Percentiles rank a stretch among this genome's conserved stretches.
These are phyloP conservation scores for Mortierella alpina DNA, from an alignment of 192 early-diverging fungal species.

Conservation along the genomic window DNA sequence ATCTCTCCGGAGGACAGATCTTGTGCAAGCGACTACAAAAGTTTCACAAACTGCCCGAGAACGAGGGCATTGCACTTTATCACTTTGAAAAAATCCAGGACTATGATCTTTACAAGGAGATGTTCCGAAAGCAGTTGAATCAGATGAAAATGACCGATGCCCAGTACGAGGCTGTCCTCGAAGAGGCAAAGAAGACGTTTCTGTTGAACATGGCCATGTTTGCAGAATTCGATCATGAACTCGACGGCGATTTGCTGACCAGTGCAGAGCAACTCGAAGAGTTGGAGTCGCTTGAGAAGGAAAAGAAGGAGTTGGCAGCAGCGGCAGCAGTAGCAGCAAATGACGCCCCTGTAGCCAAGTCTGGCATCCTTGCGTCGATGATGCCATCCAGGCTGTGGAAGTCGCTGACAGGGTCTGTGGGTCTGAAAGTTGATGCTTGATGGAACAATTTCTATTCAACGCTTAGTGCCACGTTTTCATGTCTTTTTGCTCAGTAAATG, in stretches of 20 bases:
- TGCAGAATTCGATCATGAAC: constrained; percentile 33
- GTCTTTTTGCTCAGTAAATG: not conserved
- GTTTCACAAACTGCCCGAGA: constrained; percentile 44
- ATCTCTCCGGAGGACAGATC: constrained; percentile 66
- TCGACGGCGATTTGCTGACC: constrained; percentile 19
- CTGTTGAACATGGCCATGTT: constrained; percentile 36
- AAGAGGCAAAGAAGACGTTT: constrained; percentile 27
- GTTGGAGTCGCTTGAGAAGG: not conserved
- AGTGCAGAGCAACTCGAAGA: constrained; percentile 13
- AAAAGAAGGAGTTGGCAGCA: constrained; percentile 12
- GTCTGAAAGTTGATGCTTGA: no score
- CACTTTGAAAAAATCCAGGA: constrained; percentile 59
- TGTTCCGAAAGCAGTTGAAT: constrained; percentile 62
- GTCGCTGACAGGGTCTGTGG: constrained; percentile 2
- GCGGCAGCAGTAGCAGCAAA: not conserved
- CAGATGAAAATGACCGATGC: constrained; percentile 48
- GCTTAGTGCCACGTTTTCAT: not conserved
- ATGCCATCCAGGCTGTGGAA: constrained; percentile 13
- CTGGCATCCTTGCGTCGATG: not conserved
- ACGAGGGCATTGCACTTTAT: constrained; percentile 60
- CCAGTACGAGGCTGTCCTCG: constrained; percentile 13
- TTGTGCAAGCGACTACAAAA: constrained; percentile 60
- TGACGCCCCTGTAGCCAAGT: not conserved
- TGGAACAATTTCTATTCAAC: no score
- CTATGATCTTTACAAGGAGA: constrained; percentile 59